These are phyloP conservation scores for Penicillium verhagenii DNA, from an alignment of 495 filamentous ascomycete genomes.

Conservation along the genomic window DNA sequence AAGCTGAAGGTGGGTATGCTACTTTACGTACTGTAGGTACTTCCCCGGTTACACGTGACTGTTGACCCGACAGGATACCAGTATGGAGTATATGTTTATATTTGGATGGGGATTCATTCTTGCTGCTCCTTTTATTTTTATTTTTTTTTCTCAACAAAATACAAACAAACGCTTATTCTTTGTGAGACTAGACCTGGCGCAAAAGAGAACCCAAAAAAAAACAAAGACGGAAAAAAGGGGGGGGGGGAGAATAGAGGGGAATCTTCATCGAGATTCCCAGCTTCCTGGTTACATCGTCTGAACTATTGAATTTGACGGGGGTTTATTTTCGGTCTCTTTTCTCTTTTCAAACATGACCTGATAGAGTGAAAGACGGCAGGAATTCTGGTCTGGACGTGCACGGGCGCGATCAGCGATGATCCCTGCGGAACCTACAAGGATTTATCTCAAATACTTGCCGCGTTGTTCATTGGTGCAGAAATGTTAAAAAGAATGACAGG, in stretches of 20 bases:
- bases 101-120: too few species aligned
- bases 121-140: not conserved
- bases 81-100: too few species aligned
- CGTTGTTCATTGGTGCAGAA: constrained; percentile 32
- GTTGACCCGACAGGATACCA: too few species aligned
- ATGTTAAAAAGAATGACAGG: constrained; percentile 15
- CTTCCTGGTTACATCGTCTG: not conserved
- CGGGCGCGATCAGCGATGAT: constrained; percentile 29
- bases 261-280: not conserved
- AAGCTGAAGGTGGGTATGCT: too few species aligned
- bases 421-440: constrained; percentile 36
- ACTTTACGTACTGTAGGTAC: too few species aligned
- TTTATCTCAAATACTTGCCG: constrained; percentile 43
- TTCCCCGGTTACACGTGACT: too few species aligned
- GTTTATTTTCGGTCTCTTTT: not conserved
- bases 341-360: constrained; percentile 1
- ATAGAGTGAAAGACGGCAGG: constrained; percentile 1
- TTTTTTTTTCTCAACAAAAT: too few species aligned
- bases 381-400: constrained; percentile 20
- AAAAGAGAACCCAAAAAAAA: too few species aligned
- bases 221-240: too few species aligned
- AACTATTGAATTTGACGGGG: not conserved
- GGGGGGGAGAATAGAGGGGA: too few species aligned
- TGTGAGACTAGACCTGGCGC: not conserved
- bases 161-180: not conserved